Percentiles rank a stretch among this genome's conserved stretches.
Evolutionary conservation across 345 rosid genomes (phyloP).

Genomic region (Boechera divaricarpa): DNA sequence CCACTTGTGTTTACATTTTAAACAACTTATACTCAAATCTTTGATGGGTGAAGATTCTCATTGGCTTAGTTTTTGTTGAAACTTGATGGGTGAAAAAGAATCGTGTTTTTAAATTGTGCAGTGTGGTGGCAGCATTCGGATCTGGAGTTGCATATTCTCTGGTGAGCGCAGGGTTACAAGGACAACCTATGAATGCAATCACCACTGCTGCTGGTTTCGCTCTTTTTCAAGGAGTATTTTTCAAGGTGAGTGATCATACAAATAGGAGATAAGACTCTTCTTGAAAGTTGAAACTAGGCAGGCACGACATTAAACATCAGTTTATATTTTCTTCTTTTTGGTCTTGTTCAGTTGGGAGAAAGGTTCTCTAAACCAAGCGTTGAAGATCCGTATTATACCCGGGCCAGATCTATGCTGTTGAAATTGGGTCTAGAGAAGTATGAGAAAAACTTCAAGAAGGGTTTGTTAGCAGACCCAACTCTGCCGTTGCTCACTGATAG

Average conservation of each 20-base stretch:
- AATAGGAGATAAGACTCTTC: not conserved
- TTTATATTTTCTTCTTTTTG: not conserved
- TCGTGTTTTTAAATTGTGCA: constrained; percentile 45
- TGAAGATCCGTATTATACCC: constrained; percentile 63
- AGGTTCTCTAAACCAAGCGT: constrained; percentile 65
- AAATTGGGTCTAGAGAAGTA: constrained; percentile 85
- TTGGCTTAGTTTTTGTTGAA: constrained; percentile 13
- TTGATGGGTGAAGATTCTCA: not conserved
- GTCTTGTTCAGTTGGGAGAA: constrained; percentile 65
- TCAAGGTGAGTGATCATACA: constrained; percentile 59
- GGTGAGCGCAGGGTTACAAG: constrained; percentile 84
- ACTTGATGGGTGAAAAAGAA: not conserved
- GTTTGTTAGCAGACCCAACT: constrained; percentile 79
- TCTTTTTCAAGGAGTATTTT: constrained; percentile 79
- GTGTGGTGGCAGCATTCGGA: constrained; percentile 96
- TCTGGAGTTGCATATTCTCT: constrained; percentile 85
- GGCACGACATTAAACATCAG: not conserved
- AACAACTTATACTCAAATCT: constrained; percentile 1
- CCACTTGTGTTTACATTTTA: constrained; percentile 9
- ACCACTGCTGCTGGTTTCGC: constrained; percentile 82
- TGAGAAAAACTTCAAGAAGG: constrained; percentile 90
- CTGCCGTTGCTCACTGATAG: constrained; percentile 92
- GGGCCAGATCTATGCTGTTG: constrained; percentile 65
- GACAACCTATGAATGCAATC: constrained; percentile 71
- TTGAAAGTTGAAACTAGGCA: constrained; percentile 40